phyloP scores from a whole-genome alignment of 768 basidiomycete genomes.

The Boletus vinaceobasis region DNA sequence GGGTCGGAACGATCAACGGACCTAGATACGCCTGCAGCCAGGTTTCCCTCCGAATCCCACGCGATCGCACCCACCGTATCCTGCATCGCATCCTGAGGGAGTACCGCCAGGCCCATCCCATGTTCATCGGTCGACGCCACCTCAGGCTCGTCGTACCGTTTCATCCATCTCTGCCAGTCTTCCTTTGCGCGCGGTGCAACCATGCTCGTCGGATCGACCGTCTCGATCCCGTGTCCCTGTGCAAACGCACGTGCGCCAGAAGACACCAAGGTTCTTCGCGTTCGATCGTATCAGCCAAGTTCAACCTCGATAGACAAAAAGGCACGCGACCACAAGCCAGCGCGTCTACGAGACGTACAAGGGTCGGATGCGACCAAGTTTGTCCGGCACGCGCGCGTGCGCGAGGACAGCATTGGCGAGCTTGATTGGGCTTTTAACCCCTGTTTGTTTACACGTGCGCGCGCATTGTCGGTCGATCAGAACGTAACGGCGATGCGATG shows the following conservation, averaged over 20 bases:
- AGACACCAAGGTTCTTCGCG: constrained; percentile 55
- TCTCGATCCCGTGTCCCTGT: constrained; percentile 22
- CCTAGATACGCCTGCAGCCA: constrained; percentile 80
- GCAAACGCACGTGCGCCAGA: constrained; percentile 62
- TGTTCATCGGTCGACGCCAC: constrained; percentile 6
- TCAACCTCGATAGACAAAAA: not conserved
- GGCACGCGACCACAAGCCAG: not conserved
- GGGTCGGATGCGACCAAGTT: constrained; percentile 66
- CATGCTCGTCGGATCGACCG: constrained; percentile 44
- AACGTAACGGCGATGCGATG: not conserved
- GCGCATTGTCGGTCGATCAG: not conserved
- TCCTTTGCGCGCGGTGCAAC: constrained; percentile 45
- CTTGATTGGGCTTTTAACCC: constrained; percentile 67
- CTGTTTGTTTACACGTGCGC: constrained; percentile 30
- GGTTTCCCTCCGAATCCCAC: constrained; percentile 40
- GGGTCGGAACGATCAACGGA: constrained; percentile 16
- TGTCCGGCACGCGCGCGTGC: constrained; percentile 44
- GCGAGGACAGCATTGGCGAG: constrained; percentile 58
- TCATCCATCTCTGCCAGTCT: constrained; percentile 64
- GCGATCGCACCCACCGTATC: constrained; percentile 84
- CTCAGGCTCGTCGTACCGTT: constrained; percentile 29
- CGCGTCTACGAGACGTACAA: constrained; percentile 40
- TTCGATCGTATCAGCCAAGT: not conserved
- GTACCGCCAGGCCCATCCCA: not conserved
- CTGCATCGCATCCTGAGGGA: constrained; percentile 42